These are phyloP conservation scores for Apiotrichum domesticum DNA, from an alignment of 1,284 basidiomycete species.

Conservation along the genomic window DNA sequence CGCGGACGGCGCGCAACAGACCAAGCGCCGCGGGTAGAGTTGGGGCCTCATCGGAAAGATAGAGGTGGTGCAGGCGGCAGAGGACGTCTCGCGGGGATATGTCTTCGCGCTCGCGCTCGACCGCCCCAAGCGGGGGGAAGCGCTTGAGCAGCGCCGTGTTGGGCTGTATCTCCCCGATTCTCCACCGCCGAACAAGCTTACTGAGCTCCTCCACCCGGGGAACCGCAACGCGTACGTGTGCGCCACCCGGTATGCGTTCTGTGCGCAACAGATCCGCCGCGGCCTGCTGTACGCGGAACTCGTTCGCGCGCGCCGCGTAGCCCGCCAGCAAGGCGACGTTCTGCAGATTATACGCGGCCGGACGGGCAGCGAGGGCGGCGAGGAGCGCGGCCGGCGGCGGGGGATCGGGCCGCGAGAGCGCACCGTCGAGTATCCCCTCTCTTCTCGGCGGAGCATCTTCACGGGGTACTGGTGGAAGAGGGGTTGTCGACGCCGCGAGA, in stretches of 20 bases:
- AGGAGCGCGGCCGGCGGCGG: neutral
- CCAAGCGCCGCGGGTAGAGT: neutral
- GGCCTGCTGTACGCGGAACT: neutral
- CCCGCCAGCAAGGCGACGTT: neutral
- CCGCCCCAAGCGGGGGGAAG: neutral
- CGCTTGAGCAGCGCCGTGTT: neutral
- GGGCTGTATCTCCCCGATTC: neutral
- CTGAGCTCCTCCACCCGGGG: neutral
- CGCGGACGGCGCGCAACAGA: neutral
- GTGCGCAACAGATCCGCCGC: neutral
- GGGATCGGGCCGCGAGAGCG: neutral
- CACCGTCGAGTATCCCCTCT: neutral
- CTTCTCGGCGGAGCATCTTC: neutral
- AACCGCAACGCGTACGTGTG: neutral
- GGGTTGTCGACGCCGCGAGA: too few species aligned
- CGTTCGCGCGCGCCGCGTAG: conserved; percentile 1
- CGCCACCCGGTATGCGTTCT: neutral
- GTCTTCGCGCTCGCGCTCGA: neutral
- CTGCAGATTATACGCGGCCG: neutral
- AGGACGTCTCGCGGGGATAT: neutral
- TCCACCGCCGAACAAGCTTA: too few species aligned
- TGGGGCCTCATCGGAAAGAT: neutral
- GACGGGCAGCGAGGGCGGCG: neutral
- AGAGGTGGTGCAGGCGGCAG: conserved; percentile 6
- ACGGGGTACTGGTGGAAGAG: too few species aligned